These are phyloP conservation scores for Tillandsia fasciculata DNA, from an alignment of 176 grass and related monocot genomes.

Conservation along the genomic window DNA sequence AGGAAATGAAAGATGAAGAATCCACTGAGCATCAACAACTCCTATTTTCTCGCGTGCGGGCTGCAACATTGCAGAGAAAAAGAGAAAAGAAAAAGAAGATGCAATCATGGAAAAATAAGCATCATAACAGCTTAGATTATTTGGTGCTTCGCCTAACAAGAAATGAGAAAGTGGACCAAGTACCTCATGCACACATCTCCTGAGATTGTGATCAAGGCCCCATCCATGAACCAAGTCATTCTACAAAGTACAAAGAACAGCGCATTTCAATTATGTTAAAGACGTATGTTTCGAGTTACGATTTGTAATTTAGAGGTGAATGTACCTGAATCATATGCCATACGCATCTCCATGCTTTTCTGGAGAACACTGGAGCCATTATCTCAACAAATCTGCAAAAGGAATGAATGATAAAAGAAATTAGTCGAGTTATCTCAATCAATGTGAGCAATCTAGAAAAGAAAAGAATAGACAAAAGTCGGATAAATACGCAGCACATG, in stretches of 20 bases:
- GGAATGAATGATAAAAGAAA: not conserved
- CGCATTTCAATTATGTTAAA: too few relatives aligned
- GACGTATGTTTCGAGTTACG: not conserved
- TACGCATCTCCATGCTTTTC: slow-evolving; percentile 35
- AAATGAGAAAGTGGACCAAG: not conserved
- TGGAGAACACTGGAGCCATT: slow-evolving; percentile 22
- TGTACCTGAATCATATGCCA: slow-evolving; percentile 45
- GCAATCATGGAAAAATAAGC: not conserved
- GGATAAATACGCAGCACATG: slow-evolving; percentile 28
- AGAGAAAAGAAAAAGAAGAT: not conserved
- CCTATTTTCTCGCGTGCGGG: slow-evolving; percentile 80
- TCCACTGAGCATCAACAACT: slow-evolving; percentile 95
- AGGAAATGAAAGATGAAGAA: slow-evolving; percentile 80
- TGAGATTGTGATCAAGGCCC: slow-evolving; percentile 36
- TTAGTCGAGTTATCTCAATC: not conserved
- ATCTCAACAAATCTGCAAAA: slow-evolving; percentile 31
- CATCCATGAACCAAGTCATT: slow-evolving; percentile 53
- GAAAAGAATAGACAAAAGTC: not conserved
- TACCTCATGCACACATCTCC: slow-evolving; percentile 36
- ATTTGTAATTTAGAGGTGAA: not conserved
- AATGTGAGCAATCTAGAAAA: not conserved
- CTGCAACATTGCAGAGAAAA: slow-evolving; percentile 23
- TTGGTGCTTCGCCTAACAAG: not conserved
- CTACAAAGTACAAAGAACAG: slow-evolving; percentile 10
- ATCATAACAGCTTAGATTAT: not conserved